A percentile compares a stretch with the other conserved stretches of the same genome.
These are phyloP conservation scores for Anastatica hierochuntica DNA, from an alignment of 345 rosid genomes.

Conservation along the genomic window DNA sequence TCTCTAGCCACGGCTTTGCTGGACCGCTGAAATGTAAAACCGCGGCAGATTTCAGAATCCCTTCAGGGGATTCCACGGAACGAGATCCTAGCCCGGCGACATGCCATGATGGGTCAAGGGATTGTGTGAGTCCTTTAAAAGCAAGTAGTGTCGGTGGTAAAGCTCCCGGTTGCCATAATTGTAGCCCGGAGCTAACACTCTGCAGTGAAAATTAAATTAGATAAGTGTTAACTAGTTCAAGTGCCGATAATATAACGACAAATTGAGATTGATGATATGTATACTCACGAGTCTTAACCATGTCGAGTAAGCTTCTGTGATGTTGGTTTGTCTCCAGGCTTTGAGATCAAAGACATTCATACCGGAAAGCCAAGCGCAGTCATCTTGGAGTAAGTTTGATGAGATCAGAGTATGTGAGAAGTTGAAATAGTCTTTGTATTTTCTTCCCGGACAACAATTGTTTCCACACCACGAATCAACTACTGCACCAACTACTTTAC, in stretches of 20 bases:
- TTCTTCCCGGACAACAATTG: slow-evolving; percentile 77
- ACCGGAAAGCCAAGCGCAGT: slow-evolving; percentile 85
- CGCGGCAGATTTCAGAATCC: slow-evolving; percentile 45
- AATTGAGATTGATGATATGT: too few relatives aligned
- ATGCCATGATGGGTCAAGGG: slow-evolving; percentile 79
- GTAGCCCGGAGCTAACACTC: slow-evolving; percentile 59
- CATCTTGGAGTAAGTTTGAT: slow-evolving; percentile 40
- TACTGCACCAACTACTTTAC: slow-evolving; percentile 75
- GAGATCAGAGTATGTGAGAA: slow-evolving; percentile 68
- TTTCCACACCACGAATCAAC: slow-evolving; percentile 60
- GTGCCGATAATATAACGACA: too few relatives aligned
- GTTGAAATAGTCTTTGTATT: slow-evolving; percentile 69
- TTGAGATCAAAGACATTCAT: slow-evolving; percentile 77
- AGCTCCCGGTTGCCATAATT: slow-evolving; percentile 76
- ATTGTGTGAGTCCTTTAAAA: slow-evolving; percentile 57
- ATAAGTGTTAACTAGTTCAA: too few relatives aligned
- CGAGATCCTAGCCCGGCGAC: slow-evolving; percentile 69
- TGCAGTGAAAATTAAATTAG: slow-evolving; percentile 32
- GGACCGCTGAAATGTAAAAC: slow-evolving; percentile 92
- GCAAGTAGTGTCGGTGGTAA: slow-evolving; percentile 74
- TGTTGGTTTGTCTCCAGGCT: slow-evolving; percentile 71
- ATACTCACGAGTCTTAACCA: slow-evolving; percentile 72
- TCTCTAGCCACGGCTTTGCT: slow-evolving; percentile 93
- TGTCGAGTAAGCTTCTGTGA: slow-evolving; percentile 48
- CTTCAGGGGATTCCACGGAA: slow-evolving; percentile 24